Base-by-base conservation (phyloP, 306 rosid genomes). In the Astragalus membranaceus region DNA sequence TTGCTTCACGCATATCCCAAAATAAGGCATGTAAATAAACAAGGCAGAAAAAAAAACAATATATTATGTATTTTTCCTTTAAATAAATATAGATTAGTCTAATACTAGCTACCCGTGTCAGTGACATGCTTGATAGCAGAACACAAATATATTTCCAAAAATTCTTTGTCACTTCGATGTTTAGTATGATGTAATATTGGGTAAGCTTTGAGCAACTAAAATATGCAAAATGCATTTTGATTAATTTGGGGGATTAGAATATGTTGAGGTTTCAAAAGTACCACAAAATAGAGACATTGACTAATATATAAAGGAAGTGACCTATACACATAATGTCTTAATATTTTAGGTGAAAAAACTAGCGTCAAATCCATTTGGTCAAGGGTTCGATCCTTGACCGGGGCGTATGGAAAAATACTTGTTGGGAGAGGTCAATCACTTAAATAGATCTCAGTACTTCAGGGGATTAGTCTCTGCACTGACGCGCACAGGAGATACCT, bases 1-100 rank as follows among this genome's bases (percentile, higher is more conserved):
- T 75, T 63, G 76, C 76, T 82, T 78, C 80, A 79, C 72, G 83
- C 80, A 36, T 69, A 69, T 80, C 74, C 77, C 64, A 74, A 74
- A 73, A 74, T 39, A 30, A 53, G 61, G 0, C 51, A 50, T 42
- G 15, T 60, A 73, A 59, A 73, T 51, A 35, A 59, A 10, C 33
- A 33, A 0, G 14, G 20, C 0, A n/a, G 8, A 52, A 30, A 29
- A 4, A 56, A 55, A 47, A 72, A 16, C 10, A 37, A 49, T 32
- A 48, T 23, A 16, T 23, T 26, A 46, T 65, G 60, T 56, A 8
- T 39, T 4, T 20, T 54, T 11, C 17, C 17, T 49, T 62, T 39
- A 11, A 26, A 6, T 55, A 64, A 23, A 43, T 0, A 26, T 8
- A 5, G 32, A 61, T 37, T 15, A 37, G 32, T 16, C 30, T 14